Evolutionary conservation across 257 asterid genomes (phyloP), one percentile per base, ranked within the genome.

Genomic region (Ajuga chamaepitys): DNA sequence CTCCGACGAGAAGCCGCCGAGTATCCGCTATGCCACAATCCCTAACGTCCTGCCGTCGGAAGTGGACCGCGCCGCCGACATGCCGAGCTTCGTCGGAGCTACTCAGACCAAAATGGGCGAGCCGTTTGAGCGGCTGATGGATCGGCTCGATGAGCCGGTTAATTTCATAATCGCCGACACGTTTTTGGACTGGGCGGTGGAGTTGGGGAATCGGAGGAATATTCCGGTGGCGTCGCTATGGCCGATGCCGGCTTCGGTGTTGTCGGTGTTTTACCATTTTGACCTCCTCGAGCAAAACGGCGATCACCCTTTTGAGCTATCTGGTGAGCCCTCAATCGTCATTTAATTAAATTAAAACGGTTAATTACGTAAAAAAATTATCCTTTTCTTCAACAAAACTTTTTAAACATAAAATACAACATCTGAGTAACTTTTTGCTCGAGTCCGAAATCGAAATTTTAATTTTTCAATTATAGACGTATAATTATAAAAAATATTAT

Each of bases 161-260:
- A 21, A 68, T 47, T 57, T 79, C 9, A 82, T 84, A 0, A 53
- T 88, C 0, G 83, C 84, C 0, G 96, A 88, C 25, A 60, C 76
- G 12, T 74, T 77, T 11, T 2, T 88, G 71, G 35, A 58, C 18
- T 89, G 97, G 95, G 86, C 85, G 5, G 57, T 83, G 21, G 76
- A 72, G 35, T 24, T 81, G n/a, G 95, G 87, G 16, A 70, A 76
- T 2, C 75, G 82, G 77, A 80, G 81, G 80, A 78, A 82, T 74
- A 83, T 89, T 66, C 88, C 89, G 67, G 91, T 89, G 70, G 95
- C 95, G 13, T 83, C 89, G 4, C 66, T 85, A n/a, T 89, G 97
- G 97, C 64, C 95, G 21, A 82, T 77, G 85, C 86, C 97, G 25
- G 86, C 85, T 0, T 66, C 85, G 1, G 86, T 80, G 16, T 87